Percentiles rank a stretch among this genome's conserved stretches.
Evolutionary conservation across 2,329 filamentous ascomycete genomes (phyloP).

Genomic region (Claviceps spartinae): DNA sequence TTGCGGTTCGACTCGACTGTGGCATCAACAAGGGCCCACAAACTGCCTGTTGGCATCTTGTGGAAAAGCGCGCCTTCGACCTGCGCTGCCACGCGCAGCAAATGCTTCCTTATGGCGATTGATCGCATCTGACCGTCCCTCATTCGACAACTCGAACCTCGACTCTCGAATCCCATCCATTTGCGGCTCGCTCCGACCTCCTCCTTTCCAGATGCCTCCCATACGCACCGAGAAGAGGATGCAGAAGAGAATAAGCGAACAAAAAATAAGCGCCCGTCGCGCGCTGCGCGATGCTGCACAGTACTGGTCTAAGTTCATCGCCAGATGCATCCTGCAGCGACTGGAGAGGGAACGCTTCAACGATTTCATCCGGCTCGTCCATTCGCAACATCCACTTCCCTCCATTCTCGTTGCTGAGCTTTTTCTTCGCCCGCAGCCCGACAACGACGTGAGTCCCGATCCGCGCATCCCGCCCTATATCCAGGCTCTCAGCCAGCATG

Average conservation of each 20-base stretch:
- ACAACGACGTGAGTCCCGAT: conserved; percentile 38
- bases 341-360: conserved; percentile 41
- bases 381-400: conserved; percentile 37
- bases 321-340: conserved; percentile 34
- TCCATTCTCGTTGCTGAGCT: conserved; percentile 40
- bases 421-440: conserved; percentile 39
- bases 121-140: background rate
- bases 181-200: background rate
- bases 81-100: conserved; percentile 7
- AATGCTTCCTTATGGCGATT: conserved; percentile 2
- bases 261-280: conserved; percentile 9
- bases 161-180: background rate
- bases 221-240: conserved; percentile 9
- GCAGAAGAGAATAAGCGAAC: conserved; percentile 12
- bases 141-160: background rate
- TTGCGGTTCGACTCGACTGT: background rate
- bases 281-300: conserved; percentile 16
- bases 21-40: background rate
- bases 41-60: background rate
- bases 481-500: conserved; percentile 36
- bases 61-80: background rate
- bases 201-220: background rate
- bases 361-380: conserved; percentile 34
- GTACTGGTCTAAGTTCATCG: conserved; percentile 39
- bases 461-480: conserved; percentile 47